Evolutionary conservation across 495 filamentous ascomycete species (phyloP).

Genomic region (Penicillium turbatum): DNA sequence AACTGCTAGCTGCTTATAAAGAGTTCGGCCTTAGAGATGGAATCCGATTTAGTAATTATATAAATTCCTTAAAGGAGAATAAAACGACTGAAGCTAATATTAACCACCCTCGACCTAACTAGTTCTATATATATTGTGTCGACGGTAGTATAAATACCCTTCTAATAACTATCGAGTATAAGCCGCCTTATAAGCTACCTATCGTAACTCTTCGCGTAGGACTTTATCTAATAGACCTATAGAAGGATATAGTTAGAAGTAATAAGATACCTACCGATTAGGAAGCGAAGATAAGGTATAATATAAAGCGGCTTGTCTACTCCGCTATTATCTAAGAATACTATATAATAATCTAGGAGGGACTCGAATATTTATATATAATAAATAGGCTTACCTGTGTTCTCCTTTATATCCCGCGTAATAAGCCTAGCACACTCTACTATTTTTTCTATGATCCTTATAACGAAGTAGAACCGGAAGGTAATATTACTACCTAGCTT

Average conservation of each 20-base stretch:
- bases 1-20: constrained; percentile 15
- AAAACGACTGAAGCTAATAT: neutral
- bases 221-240: constrained; percentile 22
- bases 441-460: constrained; percentile 28
- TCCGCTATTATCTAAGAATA: constrained; percentile 26
- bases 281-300: constrained; percentile 22
- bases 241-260: constrained; percentile 15
- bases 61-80: constrained; percentile 15
- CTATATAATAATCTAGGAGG: constrained; percentile 32
- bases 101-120: constrained; percentile 11
- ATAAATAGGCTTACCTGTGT: constrained; percentile 29
- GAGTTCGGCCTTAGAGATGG: constrained; percentile 27
- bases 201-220: constrained; percentile 24
- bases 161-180: constrained; percentile 30
- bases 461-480: constrained; percentile 21
- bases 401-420: constrained; percentile 28
- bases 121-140: constrained; percentile 22
- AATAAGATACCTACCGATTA: constrained; percentile 17
- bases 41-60: constrained; percentile 24
- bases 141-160: constrained; percentile 19
- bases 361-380: constrained; percentile 28
- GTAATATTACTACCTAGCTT: neutral
- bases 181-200: constrained; percentile 35
- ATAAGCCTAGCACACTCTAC: constrained; percentile 34
- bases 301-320: constrained; percentile 18